Conservation (phyloP, 192 early-diverging fungal species). For the Entomortierella lignicola region DNA sequence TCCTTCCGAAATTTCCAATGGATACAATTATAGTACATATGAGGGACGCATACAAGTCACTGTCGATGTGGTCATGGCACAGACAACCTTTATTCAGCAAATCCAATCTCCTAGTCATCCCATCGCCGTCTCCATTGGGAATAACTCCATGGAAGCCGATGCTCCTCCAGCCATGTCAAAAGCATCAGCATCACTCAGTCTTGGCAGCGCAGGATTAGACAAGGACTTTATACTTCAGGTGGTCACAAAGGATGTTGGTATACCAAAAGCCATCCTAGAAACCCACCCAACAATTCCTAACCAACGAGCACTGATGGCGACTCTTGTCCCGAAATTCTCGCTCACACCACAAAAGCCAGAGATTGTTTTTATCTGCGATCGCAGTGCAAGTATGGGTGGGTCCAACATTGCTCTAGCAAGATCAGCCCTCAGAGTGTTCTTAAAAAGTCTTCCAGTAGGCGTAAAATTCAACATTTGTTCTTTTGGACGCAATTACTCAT, state of each 20-base stretch:
- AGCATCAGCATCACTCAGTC: constrained; percentile 23
- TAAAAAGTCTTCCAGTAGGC: constrained; percentile 60
- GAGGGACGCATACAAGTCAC: constrained; percentile 6
- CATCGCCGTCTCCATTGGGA: constrained; percentile 36
- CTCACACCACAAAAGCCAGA: constrained; percentile 18
- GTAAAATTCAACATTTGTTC: constrained; percentile 62
- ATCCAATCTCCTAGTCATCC: constrained; percentile 61
- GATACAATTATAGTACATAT: not conserved
- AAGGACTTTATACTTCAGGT: constrained; percentile 29
- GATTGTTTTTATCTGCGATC: constrained; percentile 18
- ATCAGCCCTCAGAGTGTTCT: constrained; percentile 57
- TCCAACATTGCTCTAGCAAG: constrained; percentile 44
- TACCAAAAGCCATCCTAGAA: constrained; percentile 23
- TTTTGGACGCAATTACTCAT: constrained; percentile 50
- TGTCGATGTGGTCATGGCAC: constrained; percentile 29
- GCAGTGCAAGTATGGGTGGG: constrained; percentile 66
- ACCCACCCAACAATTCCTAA: constrained; percentile 28
- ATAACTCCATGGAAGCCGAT: constrained; percentile 12
- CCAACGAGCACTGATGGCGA: constrained; percentile 17
- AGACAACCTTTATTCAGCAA: constrained; percentile 40
- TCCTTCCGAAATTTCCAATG: constrained; percentile 2
- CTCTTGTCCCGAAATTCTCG: constrained; percentile 14
- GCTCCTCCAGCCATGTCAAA: constrained; percentile 18
- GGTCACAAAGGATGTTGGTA: constrained; percentile 13
- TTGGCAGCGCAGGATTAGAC: constrained; percentile 16